Conservation (phyloP, 805 yeast species). For the Candida pseudoglaebosa region DNA sequence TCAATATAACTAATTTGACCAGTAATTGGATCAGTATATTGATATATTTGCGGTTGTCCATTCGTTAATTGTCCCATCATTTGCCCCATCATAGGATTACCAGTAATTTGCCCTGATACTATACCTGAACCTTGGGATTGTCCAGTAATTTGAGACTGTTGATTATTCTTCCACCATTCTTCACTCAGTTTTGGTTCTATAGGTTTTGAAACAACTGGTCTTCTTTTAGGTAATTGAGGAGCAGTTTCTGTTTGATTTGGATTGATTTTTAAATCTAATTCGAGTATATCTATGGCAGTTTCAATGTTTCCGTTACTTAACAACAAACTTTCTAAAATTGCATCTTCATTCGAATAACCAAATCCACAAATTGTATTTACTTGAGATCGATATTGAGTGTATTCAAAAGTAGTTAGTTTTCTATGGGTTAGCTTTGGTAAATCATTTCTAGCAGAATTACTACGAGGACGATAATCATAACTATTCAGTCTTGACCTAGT, state of each 20-base stretch:
- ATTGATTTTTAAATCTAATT: slow-evolving; percentile 32
- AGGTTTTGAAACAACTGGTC: slow-evolving; percentile 18
- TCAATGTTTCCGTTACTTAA: slow-evolving; percentile 57
- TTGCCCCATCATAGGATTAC: slow-evolving; percentile 1
- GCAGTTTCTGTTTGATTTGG: slow-evolving; percentile 39
- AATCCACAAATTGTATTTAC: slow-evolving; percentile 42
- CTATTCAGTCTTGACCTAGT: slow-evolving; percentile 18
- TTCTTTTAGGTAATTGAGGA: slow-evolving; percentile 44
- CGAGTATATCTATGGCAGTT: slow-evolving; percentile 55
- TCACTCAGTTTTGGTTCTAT: slow-evolving; percentile 6
- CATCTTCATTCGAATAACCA: slow-evolving; percentile 57
- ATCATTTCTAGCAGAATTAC: slow-evolving; percentile 2
- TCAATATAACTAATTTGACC: slow-evolving; percentile 67
- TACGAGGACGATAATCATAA: slow-evolving; percentile 8
- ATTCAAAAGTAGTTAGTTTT: slow-evolving; percentile 51
- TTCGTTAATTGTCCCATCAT: background rate
- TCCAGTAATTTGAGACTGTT: slow-evolving; percentile 7
- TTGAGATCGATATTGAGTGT: slow-evolving; percentile 46
- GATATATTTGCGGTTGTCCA: slow-evolving; percentile 49
- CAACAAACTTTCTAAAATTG: slow-evolving; percentile 59
- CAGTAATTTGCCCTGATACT: slow-evolving; percentile 1
- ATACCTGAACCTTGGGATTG: background rate
- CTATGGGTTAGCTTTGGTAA: slow-evolving; percentile 47
- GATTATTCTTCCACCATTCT: slow-evolving; percentile 12
- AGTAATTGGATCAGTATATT: slow-evolving; percentile 67